phyloP scores from a whole-genome alignment of 2,329 filamentous ascomycete genomes.

The Microdochium nivale region DNA sequence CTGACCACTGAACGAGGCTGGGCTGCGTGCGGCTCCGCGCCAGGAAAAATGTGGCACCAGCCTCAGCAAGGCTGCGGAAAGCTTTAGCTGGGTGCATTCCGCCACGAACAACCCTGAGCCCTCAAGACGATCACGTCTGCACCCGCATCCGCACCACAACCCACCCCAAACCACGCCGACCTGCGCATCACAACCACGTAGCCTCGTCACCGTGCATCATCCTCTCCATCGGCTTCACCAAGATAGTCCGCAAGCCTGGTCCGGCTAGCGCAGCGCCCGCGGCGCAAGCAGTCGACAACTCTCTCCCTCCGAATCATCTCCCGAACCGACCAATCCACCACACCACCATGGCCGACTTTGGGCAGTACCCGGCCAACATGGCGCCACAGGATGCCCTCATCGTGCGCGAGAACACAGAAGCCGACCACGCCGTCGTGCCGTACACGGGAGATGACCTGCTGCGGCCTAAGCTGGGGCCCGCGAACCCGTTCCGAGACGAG shows the following conservation, averaged over 20 bases:
- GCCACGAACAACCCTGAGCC: no score
- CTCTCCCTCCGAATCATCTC: neutral
- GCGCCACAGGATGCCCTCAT: slow-evolving; percentile 55
- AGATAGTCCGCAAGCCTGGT: neutral
- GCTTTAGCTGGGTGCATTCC: neutral
- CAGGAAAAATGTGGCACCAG: neutral
- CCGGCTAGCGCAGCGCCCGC: neutral
- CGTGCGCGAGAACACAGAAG: slow-evolving; percentile 43
- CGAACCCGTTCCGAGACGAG: slow-evolving; percentile 66
- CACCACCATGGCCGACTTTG: slow-evolving; percentile 48
- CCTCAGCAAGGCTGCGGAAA: neutral
- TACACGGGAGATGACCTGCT: slow-evolving; percentile 68
- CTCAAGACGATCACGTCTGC: neutral
- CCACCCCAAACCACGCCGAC: neutral
- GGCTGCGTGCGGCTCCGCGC: neutral
- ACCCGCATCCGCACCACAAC: neutral
- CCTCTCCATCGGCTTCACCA: neutral
- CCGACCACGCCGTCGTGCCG: slow-evolving; percentile 51
- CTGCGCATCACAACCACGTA: neutral
- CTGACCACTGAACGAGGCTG: neutral
- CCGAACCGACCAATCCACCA: slow-evolving; percentile 1
- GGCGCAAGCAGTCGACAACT: neutral
- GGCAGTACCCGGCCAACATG: slow-evolving; percentile 59
- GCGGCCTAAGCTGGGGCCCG: slow-evolving; percentile 56
- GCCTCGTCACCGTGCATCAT: neutral